Base-by-base conservation (phyloP, 176 grass and related monocot species). In the Phoenix roebelenii region DNA sequence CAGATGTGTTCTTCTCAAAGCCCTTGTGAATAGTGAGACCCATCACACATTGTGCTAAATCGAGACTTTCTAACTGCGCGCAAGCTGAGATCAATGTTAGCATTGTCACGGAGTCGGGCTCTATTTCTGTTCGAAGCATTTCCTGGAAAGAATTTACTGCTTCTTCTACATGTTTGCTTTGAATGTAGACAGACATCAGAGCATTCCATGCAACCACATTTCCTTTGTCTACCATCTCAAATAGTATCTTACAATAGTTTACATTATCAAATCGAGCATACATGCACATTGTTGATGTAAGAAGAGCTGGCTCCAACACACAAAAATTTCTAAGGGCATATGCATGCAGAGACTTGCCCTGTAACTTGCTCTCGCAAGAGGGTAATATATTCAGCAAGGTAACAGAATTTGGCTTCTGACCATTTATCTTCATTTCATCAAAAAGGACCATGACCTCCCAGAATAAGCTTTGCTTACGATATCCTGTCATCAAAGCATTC, bases 401-500 rank as follows among this genome's bases (percentile, higher is more conserved):
- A 57, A 78, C 74, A 67, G 72, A 56, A 62, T 89, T 81, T 65
- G 77, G 74, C 23, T 63, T 67, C 62, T 75, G 58, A 16, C 60
- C 54, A 60, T 54, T 69, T 19, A 64, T 78, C 25, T 78, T 12
- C 86, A 89, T 84, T 68, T 84, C 66, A 22, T 64, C 17, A 72
- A 83, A 81, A 48, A 89, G 49, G 73, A 75, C 57, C 23, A 78
- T 59, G 68, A 84, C 74, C 57, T 78, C 60, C 51, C 61, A 52
- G 64, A 18, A 68, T 64, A 78, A 4, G 32, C 69, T 72, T 30
- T 60, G 77, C 66, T 84, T 84, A n/a, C 63, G 74, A 72, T 81
- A 89, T 75, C 81, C 86, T 22, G 77, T 81, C 81, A 89, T 89
- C 49, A 89, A 18, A 75, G 75, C 64, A 74, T 89, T 89, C 61